Percentiles rank a stretch among this genome's conserved stretches.
phyloP scores from a whole-genome alignment of 345 rosid genomes.

The Clarkia xantiana region DNA sequence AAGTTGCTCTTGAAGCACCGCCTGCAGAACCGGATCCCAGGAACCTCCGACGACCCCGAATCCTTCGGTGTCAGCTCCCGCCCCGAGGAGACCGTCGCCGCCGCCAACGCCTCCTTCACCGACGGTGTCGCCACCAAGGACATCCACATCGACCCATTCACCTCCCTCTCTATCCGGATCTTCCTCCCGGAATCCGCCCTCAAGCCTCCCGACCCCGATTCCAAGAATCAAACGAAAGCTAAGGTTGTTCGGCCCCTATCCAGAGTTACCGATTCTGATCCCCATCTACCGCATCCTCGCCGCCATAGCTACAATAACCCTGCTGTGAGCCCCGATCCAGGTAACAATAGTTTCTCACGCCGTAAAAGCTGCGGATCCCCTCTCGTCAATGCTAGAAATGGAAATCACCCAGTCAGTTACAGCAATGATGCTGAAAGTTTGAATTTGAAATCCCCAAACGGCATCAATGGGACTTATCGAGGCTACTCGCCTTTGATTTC shows the following conservation, averaged over 20 bases:
- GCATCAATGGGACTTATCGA: conserved; percentile 27
- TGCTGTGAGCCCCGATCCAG: conserved; percentile 3
- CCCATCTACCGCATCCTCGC: conserved; percentile 3
- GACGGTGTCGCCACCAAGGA: conserved; percentile 96
- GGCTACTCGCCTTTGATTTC: conserved; percentile 53
- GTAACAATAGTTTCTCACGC: conserved; percentile 11
- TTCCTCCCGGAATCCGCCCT: conserved; percentile 83
- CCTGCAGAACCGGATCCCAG: conserved; percentile 61
- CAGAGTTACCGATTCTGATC: conserved; percentile 2
- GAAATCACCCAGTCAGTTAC: conserved; percentile 26
- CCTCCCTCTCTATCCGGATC: conserved; percentile 71
- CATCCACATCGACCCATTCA: conserved; percentile 80
- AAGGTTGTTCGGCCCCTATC: conserved; percentile 1
- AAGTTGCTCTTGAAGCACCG: conserved; percentile 77
- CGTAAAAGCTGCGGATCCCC: conserved; percentile 42
- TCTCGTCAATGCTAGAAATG: conserved; percentile 24
- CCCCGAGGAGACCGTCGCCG: conserved; percentile 60
- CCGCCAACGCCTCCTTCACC: conserved; percentile 63
- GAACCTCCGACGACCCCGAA: conserved; percentile 28
- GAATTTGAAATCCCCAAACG: conserved; percentile 26
- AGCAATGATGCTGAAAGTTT: conserved; percentile 23
- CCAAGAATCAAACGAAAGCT: conserved; percentile 15
- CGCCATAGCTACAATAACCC: conserved; percentile 10
- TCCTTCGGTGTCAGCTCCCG: conserved; percentile 64
- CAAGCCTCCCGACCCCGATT: conserved; percentile 34